phyloP scores from a whole-genome alignment of 176 grass and related monocot species.

The Coix lacrymajobi region DNA sequence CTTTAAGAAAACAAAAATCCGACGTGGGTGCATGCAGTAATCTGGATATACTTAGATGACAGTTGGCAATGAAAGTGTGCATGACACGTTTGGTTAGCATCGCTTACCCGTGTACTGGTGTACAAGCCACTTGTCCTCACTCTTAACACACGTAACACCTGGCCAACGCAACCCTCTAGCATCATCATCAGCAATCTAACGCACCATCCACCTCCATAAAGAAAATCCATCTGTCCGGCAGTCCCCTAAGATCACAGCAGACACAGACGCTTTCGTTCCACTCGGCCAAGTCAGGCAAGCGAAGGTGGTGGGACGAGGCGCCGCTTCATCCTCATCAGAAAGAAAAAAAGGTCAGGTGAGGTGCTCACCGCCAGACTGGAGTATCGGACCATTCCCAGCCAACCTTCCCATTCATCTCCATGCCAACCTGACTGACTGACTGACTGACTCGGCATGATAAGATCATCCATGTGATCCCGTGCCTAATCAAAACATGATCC shows the following conservation, averaged over 20 bases:
- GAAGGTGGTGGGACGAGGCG: background rate
- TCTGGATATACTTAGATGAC: background rate
- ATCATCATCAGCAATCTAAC: background rate
- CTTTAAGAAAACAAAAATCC: background rate
- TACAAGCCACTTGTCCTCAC: background rate
- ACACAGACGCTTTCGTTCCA: background rate
- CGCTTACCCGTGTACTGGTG: background rate
- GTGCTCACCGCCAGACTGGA: background rate
- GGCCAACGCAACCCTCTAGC: background rate
- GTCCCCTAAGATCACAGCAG: background rate
- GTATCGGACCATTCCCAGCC: background rate
- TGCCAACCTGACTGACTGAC: background rate
- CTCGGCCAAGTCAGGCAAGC: background rate
- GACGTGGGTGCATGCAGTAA: background rate
- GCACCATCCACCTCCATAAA: background rate
- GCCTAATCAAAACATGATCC: background rate
- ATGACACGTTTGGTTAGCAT: background rate
- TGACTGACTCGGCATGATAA: background rate
- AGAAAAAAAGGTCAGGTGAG: background rate
- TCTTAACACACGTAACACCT: background rate
- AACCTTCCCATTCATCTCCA: conserved; percentile 5
- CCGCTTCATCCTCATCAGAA: background rate
- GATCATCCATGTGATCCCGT: conserved; percentile 7
- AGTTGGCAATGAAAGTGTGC: background rate
- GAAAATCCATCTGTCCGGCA: no score